Percentiles rank a stretch among this genome's conserved stretches.
phyloP scores from a whole-genome alignment of 306 rosid genomes.

The Alnus rubra region DNA sequence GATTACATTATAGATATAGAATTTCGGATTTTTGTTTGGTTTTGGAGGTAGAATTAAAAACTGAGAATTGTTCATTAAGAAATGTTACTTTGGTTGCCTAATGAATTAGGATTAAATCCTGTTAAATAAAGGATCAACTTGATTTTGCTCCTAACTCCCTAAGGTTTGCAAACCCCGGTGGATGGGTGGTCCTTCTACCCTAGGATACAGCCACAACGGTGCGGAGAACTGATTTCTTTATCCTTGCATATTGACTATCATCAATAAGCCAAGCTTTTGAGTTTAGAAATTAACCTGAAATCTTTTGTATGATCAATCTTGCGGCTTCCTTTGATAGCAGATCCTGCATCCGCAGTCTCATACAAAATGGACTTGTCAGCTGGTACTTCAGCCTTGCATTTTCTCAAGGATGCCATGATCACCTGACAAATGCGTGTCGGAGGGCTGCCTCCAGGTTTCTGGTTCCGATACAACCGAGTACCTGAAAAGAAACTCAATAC shows the following conservation, averaged over 20 bases:
- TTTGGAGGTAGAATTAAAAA: not conserved
- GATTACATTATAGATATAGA: not conserved
- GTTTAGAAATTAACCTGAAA: constrained; percentile 42
- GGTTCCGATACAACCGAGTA: constrained; percentile 56
- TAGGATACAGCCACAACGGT: not conserved
- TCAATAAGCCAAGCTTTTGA: not conserved
- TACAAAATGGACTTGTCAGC: constrained; percentile 51
- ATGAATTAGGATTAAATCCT: not conserved
- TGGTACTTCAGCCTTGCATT: constrained; percentile 46
- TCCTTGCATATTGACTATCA: not conserved
- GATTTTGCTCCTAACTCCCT: not conserved
- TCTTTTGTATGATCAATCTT: constrained; percentile 72
- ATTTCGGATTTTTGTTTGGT: not conserved
- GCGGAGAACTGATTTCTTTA: not conserved
- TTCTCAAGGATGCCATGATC: constrained; percentile 56
- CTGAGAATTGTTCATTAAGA: not conserved
- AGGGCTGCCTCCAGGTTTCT: constrained; percentile 79
- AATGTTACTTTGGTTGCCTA: not conserved
- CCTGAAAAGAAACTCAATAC: constrained; percentile 73
- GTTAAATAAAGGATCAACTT: not conserved
- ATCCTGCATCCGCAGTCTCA: constrained; percentile 60
- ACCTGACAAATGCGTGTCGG: constrained; percentile 67
- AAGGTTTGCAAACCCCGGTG: not conserved
- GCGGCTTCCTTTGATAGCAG: constrained; percentile 71
- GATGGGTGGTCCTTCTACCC: not conserved